phyloP scores from a whole-genome alignment of 495 filamentous ascomycete genomes.

The Lindgomyces ingoldianus region DNA sequence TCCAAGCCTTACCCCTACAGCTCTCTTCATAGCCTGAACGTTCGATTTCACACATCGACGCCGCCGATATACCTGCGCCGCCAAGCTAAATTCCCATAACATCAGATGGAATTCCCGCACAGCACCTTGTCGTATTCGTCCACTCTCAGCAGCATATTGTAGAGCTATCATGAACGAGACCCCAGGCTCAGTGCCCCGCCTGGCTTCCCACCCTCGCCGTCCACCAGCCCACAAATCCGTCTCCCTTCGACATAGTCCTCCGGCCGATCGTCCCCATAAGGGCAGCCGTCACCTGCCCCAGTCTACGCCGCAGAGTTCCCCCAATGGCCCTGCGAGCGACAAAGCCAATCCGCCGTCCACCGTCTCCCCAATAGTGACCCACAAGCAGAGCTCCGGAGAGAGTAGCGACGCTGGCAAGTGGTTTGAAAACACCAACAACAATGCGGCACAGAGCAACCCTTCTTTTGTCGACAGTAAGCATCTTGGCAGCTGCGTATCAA shows the following conservation, averaged over 20 bases:
- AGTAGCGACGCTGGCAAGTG: constrained; percentile 48
- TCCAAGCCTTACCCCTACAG: no score
- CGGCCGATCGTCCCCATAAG: not conserved
- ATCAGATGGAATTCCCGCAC: not conserved
- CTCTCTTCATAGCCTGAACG: no score
- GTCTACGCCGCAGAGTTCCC: constrained; percentile 10
- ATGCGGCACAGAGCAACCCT: constrained; percentile 30
- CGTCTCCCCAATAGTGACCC: constrained; percentile 1
- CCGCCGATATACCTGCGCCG: no score
- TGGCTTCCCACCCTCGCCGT: constrained; percentile 35
- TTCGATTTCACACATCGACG: no score
- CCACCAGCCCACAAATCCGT: constrained; percentile 42
- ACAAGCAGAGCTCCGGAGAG: constrained; percentile 46
- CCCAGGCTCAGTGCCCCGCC: not conserved
- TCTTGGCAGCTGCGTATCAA: not conserved
- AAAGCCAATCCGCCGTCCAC: constrained; percentile 14
- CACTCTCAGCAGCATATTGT: not conserved
- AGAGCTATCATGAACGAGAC: constrained; percentile 3
- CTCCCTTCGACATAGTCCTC: constrained; percentile 37
- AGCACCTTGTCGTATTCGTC: not conserved
- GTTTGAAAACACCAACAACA: constrained; percentile 49
- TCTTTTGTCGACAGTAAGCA: constrained; percentile 41
- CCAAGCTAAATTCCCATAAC: no score
- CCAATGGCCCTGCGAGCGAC: constrained; percentile 18
- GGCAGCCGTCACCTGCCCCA: not conserved